Base-by-base conservation (phyloP, 2,329 filamentous ascomycete species). In the Elsinoe arachidis region DNA sequence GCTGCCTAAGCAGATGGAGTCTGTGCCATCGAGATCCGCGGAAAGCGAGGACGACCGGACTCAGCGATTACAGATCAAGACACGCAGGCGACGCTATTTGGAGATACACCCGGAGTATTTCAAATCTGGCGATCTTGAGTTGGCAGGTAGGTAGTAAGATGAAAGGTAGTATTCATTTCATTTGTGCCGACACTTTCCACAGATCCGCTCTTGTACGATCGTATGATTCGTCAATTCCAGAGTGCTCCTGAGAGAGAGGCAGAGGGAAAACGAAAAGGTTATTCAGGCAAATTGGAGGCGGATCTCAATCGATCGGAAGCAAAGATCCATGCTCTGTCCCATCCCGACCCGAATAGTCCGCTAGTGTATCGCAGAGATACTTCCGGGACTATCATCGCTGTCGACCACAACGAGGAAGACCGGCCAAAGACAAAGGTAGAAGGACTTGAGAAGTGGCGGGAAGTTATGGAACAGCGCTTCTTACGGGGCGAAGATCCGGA, bases 181-280 rank as follows among this genome's bases (percentile, higher is more conserved):
- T 47, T 37, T 58, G 52, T 61, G 39, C 56, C 43, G 47, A 30
- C 34, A 47, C 55, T 54, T 53, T 21, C 37, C 56, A 61, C 67
- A 79, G 88, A 93, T 71, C 89, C 90, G 1, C 74, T 92, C 7
- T 80, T 95, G 33, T 95, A 95, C 75, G 88, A 95, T 69, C 80
- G 82, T 55, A 78, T 95, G 21, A 81, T 96, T 60, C 83, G 88
- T 55, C 83, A 82, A 54, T 91, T 90, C 69, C 88, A 91, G 62
- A 85, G 84, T 1, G 74, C 84, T 2, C 76, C 78, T 3, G 89
- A 95, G 72, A 82, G 88, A 55, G 83, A 90, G 67, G 79, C 79
- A 5, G 88, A 92, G 64, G 86, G 85, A 7, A 82, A 82, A 43
- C 74, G 76, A 7, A 90, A 90, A 67, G 90, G 90, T 10, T 93